phyloP scores from a whole-genome alignment of 352 stramenopile species.

The Globisporangium parvum region DNA sequence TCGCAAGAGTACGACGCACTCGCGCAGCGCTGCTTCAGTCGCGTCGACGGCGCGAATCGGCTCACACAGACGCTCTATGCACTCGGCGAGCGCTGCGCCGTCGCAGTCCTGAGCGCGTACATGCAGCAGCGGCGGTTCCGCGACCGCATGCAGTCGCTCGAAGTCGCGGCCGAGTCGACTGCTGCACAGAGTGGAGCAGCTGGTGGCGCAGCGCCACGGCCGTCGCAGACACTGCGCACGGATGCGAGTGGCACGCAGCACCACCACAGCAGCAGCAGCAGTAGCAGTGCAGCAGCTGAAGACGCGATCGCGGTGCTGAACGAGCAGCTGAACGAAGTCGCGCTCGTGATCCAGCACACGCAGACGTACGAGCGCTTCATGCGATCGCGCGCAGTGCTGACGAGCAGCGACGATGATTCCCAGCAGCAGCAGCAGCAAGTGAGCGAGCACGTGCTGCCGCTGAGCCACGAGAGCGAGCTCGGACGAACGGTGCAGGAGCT shows the following conservation, averaged over 20 bases:
- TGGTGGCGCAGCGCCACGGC: not conserved
- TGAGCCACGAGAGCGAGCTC: slow-evolving; percentile 66
- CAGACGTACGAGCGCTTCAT: slow-evolving; percentile 89
- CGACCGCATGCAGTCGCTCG: slow-evolving; percentile 42
- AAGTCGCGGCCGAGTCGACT: slow-evolving; percentile 6
- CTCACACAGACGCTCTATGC: slow-evolving; percentile 54
- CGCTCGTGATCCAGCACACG: slow-evolving; percentile 81
- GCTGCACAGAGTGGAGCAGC: not conserved
- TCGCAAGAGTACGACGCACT: slow-evolving; percentile 57
- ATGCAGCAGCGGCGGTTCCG: slow-evolving; percentile 72
- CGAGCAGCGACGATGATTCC: slow-evolving; percentile 1
- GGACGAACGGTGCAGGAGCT: slow-evolving; percentile 80
- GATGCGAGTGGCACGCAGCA: not conserved
- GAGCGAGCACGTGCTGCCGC: slow-evolving; percentile 27
- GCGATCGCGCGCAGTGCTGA: slow-evolving; percentile 42
- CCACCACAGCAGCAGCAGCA: too few relatives aligned
- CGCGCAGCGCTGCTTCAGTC: slow-evolving; percentile 43
- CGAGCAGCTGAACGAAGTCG: slow-evolving; percentile 83
- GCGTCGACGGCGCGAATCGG: slow-evolving; percentile 39
- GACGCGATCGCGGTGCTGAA: slow-evolving; percentile 70
- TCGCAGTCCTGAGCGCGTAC: slow-evolving; percentile 56
- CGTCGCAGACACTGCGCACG: slow-evolving; percentile 3
- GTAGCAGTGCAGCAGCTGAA: slow-evolving; percentile 17
- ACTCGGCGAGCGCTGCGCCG: slow-evolving; percentile 49
- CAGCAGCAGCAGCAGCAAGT: not conserved